Percentiles rank a stretch among this genome's conserved stretches.
Conservation (phyloP, 257 asterid species). For the Solanum chilense region DNA sequence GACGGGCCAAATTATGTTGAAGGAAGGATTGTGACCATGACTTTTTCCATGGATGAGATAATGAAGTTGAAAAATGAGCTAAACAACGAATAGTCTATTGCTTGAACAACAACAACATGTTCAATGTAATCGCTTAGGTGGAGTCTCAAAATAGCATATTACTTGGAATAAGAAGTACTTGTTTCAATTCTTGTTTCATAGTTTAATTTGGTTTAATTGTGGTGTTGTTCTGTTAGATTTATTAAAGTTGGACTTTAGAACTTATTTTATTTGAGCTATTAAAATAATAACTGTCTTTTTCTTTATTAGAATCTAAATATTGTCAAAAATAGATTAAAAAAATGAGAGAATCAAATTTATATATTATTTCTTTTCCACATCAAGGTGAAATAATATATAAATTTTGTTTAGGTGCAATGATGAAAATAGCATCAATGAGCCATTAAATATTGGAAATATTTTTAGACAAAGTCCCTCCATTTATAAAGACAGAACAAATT, state of each 20-base stretch:
- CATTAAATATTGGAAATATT: not conserved
- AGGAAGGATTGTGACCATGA: conserved; percentile 32
- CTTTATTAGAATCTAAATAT: not conserved
- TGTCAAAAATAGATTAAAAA: not conserved
- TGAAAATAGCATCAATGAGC: not conserved
- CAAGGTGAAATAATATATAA: not conserved
- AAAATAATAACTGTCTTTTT: not conserved
- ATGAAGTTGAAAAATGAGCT: conserved; percentile 39
- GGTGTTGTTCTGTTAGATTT: not conserved
- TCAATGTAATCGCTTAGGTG: not conserved
- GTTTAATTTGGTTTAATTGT: not conserved
- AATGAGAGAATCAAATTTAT: not conserved
- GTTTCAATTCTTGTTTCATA: not conserved
- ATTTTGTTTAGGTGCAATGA: not conserved
- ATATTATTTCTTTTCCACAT: not conserved
- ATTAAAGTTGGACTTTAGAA: not conserved
- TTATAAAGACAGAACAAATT: not conserved
- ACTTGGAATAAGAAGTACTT: conserved; percentile 3
- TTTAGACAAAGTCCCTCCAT: not conserved
- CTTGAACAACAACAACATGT: not conserved
- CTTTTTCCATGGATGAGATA: conserved; percentile 54
- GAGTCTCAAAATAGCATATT: conserved; percentile 9
- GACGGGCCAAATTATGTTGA: not conserved
- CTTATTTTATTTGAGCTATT: not conserved
- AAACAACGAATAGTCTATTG: conserved; percentile 28